Base-by-base conservation (phyloP, 1,284 basidiomycete genomes). In the Sphagnurus paluster region DNA sequence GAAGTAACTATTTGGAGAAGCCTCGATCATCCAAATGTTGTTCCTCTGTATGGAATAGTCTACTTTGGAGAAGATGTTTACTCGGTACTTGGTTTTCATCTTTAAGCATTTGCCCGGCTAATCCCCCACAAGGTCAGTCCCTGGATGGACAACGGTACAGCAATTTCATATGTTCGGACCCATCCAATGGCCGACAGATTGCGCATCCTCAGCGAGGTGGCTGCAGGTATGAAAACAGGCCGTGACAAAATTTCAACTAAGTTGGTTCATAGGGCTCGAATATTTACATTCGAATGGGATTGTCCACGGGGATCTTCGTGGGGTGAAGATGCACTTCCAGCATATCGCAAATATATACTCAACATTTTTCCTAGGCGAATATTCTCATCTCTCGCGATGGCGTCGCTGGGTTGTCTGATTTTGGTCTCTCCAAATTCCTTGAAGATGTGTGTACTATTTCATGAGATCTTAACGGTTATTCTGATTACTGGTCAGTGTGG, bases 281-380 rank as follows among this genome's bases (percentile, higher is more conserved):
- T 75, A 75, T 55, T 58, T 76, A 4, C 74, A 76, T 52, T 45
- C 53, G 13, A 59, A 68, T 45, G 56, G 58, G 16, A 65, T 76
- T 16, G 63, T 75, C 10, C 74, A 76, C 50, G 74, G 74, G 2
- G 72, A 76, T 52, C 61, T 76, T 33, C 66, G 72, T 43, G 73
- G 66, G 17, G 74, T 74, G 50, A 54, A 23, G 20, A 69, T 45
- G 14, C n/a, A 29, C 24, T 19, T 39, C 2, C 4, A 2, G 20
- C 10, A 19, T 29, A 19, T 16, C 23, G 17, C 35, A n/a, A n/a
- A n/a, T n/a, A n/a, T 17, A 21, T 20, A 24, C 29, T 41, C 5
- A 36, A 26, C 14, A 42, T 44, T 36, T 33, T 34, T 29, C 32
- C 4, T 43, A 74, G 71, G 64, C 65, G 10, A 74, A 72, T 50